Base-by-base conservation (phyloP, 768 basidiomycete species). In the Suillus occidentalis region DNA sequence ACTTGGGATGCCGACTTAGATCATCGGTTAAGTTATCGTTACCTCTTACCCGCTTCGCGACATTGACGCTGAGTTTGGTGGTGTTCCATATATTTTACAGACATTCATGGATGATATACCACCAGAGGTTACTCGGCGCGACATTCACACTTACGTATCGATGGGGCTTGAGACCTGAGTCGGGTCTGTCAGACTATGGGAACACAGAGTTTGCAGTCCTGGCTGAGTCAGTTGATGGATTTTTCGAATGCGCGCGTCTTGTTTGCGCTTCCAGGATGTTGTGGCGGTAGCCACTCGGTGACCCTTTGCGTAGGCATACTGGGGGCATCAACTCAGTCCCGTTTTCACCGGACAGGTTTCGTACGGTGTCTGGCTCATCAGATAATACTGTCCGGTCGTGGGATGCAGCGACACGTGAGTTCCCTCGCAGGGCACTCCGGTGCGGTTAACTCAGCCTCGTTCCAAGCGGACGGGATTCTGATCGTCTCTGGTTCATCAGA, bases 261-360 rank as follows among this genome's bases (percentile, higher is more conserved):
- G 66, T 58, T 13, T 66, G 66, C 6, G 58, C 36, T 16, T 66
- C 14, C n/a, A 66, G n/a, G 45, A 47, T 12, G n/a, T 12, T 0
- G n/a, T 6, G n/a, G 22, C 45, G 12, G 45, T 20, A 22, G n/a
- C n/a, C 9, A 13, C 8, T 47, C 2, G n/a, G 45, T 47, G n/a
- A 47, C n/a, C 45, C 45, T 10, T 0, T 47, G 10, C 45, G 5
- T 5, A 20, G 45, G 12, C 45, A 47, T 4, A 47, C 45, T 12
- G 10, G 10, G 12, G 4, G 20, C n/a, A n/a, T 47, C 12, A 47
- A 22, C 45, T 47, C 45, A 12, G 12, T 47, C 12, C 67, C 75
- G 1, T 55, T 76, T 59, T 78, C 77, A 0, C 76, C 75, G 4
- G 58, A 67, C 31, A 49, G 61, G 7, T 39, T 37, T 14, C 37